Base-by-base conservation (phyloP, 2,329 filamentous ascomycete genomes). In the Lachnellula suecica region DNA sequence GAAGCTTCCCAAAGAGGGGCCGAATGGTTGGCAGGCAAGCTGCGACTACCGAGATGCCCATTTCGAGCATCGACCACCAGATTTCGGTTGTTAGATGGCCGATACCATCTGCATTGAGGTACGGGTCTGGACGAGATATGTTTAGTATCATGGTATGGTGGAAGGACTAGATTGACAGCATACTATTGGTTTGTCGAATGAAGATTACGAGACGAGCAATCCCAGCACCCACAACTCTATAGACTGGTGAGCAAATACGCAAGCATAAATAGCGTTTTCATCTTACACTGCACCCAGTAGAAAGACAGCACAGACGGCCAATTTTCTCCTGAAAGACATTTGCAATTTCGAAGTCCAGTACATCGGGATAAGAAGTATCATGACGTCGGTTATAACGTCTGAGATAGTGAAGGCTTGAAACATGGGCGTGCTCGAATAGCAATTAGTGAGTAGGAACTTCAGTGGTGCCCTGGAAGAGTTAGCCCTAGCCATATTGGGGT, bases 31-130 rank as follows among this genome's bases (percentile, higher is more conserved):
- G 43, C 25, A 45, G 43, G 27, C 43, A 45, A n/a, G 43, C 43
- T 20, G 43, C 43, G 34, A 45, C 43, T 2, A 45, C 27, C 8
- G 43, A 45, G 3, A 45, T 31, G 25, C 43, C 43, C 43, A 45
- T 45, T 45, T 45, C 43, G 17, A 45, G 5, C 43, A 45, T 45
- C 17, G 43, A 45, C 43, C 43, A 45, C 43, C 43, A 45, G 6
- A 45, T 45, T 31, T 45, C 43, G 4, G 43, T 45, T 31, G 43
- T 45, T 17, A 45, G 22, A 19, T 45, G 43, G 7, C 43, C 43
- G 25, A 45, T 45, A 9, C 43, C 43, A 23, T 45, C 43, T 13
- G 43, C 43, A 34, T 45, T 45, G 15, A 31, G 17, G 19, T 45
- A 45, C 3, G 43, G 43, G 29, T 45, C 43, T 45, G 7, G 9